Base-by-base conservation (phyloP, 2,329 filamentous ascomycete species). In the Orbilia brochopaga region DNA sequence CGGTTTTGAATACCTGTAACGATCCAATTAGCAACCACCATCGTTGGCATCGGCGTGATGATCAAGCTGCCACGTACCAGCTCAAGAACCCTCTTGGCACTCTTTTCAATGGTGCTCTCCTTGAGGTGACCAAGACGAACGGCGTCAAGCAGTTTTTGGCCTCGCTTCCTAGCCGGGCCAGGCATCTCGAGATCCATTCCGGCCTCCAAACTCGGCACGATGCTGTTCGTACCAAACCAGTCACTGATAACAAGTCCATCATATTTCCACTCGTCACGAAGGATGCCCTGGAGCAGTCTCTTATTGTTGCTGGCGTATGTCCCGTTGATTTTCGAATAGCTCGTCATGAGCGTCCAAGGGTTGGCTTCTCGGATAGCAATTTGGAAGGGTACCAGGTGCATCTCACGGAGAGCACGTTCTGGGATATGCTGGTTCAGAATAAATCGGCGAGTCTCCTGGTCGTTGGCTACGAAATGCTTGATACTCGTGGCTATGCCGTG, bases 401-500 rank as follows among this genome's bases (percentile, higher is more conserved):
- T 83, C 79, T 87, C 85, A 35, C 85, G 82, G 65, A 87, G 78
- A 10, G 85, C 84, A 23, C 85, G 81, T 74, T 84, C 82, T 0
- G 84, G 85, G 32, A 87, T 78, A 51, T 85, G 83, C 65, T 81
- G 82, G 73, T 86, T 81, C 0, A 86, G 83, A 6, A 81, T 82
- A 78, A 85, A 84, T 17, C 85, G 81, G 78, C 82, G 83, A 75
- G 86, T 83, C 77, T 87, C 85, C 75, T 86, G 84, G 75, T 87
- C 85, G 73, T 87, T 87, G 78, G 84, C 85, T 19, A 86, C 82
- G 77, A 86, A 87, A 77, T 87, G 85, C 80, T 87, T 87, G 69
- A 85, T 80, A 1, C 83, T 84, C 2, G 85, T 84, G 75, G 83
- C 82, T 37, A 87, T 81, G 8, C 84, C 84, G 17, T 81, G 84